Conservation (phyloP, 208 protist genomes). For the Crithidia thermophila region DNA sequence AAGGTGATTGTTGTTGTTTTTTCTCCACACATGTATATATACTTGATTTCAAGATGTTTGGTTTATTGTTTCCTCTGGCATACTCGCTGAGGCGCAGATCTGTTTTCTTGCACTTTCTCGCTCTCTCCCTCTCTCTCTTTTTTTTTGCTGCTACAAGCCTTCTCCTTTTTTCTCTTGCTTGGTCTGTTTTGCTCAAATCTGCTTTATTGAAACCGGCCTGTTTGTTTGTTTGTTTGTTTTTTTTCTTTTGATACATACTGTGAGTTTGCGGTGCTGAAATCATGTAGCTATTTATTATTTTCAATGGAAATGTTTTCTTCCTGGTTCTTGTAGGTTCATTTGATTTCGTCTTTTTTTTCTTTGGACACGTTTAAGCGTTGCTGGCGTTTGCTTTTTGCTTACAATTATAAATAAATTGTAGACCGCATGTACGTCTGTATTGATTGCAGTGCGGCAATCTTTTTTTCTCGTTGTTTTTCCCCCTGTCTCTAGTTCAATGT, state of each 20-base stretch:
- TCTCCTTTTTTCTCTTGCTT: slow-evolving; percentile 21
- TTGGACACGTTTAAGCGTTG: background rate
- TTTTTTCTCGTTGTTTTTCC: slow-evolving; percentile 5
- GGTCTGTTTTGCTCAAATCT: background rate
- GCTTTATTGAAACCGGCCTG: too few species aligned
- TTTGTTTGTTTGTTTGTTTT: slow-evolving; percentile 10
- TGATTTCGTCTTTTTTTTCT: background rate
- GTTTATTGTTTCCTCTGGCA: background rate
- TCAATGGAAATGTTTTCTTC: too few species aligned
- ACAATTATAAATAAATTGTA: too few species aligned
- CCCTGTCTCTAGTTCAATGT: background rate
- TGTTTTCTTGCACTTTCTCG: slow-evolving; percentile 10
- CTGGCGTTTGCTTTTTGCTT: background rate
- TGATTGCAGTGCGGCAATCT: background rate
- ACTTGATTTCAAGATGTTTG: too few species aligned
- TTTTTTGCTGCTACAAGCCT: slow-evolving; percentile 3
- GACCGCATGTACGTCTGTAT: background rate
- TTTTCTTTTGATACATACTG: background rate
- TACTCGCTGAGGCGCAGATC: background rate
- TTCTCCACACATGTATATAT: too few species aligned
- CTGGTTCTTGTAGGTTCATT: background rate
- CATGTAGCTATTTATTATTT: slow-evolving; percentile 4
- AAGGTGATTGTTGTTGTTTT: slow-evolving; percentile 5
- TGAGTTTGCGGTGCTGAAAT: background rate
- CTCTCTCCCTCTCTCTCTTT: slow-evolving; percentile 17